Evolutionary conservation across 1,284 basidiomycete species (phyloP).

Genomic region (Cryptococcus sp.): DNA sequence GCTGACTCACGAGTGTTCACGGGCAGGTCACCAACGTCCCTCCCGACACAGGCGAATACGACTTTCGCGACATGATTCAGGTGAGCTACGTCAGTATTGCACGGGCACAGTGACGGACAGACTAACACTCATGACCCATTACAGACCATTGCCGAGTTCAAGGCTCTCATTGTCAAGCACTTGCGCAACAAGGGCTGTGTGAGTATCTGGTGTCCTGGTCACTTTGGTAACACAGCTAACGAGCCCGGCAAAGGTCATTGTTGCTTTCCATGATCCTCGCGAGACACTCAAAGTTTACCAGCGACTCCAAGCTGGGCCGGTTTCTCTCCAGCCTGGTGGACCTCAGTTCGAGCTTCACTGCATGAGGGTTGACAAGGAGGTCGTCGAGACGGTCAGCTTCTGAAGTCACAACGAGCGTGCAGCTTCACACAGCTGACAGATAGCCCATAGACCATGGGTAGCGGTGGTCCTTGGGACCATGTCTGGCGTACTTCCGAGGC

Average conservation of each 20-base stretch:
- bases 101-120: too few relatives aligned
- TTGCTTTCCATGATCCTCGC: constrained; percentile 41
- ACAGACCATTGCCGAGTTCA: constrained; percentile 28
- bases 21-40: constrained; percentile 32
- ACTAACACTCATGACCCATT: neutral
- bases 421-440: neutral
- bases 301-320: constrained; percentile 15
- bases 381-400: constrained; percentile 23
- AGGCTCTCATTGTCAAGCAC: constrained; percentile 32
- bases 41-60: constrained; percentile 8
- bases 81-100: constrained; percentile 20
- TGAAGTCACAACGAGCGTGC: neutral
- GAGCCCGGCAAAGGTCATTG: constrained; percentile 27
- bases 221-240: neutral
- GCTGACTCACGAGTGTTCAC: neutral
- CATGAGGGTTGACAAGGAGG: constrained; percentile 16
- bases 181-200: constrained; percentile 30
- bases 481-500: constrained; percentile 23
- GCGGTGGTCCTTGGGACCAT: constrained; percentile 14
- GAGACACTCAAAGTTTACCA: constrained; percentile 30
- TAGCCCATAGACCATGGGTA: constrained; percentile 16
- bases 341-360: constrained; percentile 22
- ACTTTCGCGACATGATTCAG: constrained; percentile 25
- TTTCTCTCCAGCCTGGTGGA: constrained; percentile 15
- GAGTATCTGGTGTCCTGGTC: constrained; percentile 5